Evolutionary conservation across 2,329 filamentous ascomycete genomes (phyloP), one percentile per base, ranked within the genome.

Genomic region (Aspergillus sp.): DNA sequence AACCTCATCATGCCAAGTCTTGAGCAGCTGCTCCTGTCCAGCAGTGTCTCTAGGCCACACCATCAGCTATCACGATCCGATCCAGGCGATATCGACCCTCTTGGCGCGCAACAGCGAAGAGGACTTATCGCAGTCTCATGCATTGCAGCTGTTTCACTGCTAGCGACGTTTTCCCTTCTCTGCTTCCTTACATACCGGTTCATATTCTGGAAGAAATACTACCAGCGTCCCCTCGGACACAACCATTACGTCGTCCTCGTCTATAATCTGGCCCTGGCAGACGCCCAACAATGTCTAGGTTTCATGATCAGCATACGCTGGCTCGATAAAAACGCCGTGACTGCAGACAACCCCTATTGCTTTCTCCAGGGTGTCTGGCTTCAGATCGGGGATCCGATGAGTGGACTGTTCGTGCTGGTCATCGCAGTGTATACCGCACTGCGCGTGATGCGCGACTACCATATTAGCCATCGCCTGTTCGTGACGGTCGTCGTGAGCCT

Each of bases 241-340:
- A 83, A 83, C 62, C 80, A 83, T 69, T 82, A 80, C 54, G 74
- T 82, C 39, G 69, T 82, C 19, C 74, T 82, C 46, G 81, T 82
- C 63, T 82, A 79, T 68, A 81, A 82, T 57, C 71, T 82, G 6
- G 70, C 82, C 6, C 63, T 82, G 4, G 78, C 78, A 15, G 80
- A 82, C 66, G 65, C 82, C 15, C 77, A 80, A 58, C 80, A 82
- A 67, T 73, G 79, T 0, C 68, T 79, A 12, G 77, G 77, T 0
- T 82, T 82, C 59, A 61, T 76, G 23, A 54, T 74, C 39, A 78
- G 76, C 37, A 70, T 80, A 24, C 71, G 81, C 55, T 84, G 79
- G 78, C 68, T 77, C 6, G 62, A 67, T 0, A 60, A 73, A 8
- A 70, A 77, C 17, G 70, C 70, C 45, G 80, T 83, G 24, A 58